A percentile compares a stretch with the other conserved stretches of the same genome.
phyloP scores from a whole-genome alignment of 2,329 filamentous ascomycete genomes.

The Chrysoporthe deuterocubensis region DNA sequence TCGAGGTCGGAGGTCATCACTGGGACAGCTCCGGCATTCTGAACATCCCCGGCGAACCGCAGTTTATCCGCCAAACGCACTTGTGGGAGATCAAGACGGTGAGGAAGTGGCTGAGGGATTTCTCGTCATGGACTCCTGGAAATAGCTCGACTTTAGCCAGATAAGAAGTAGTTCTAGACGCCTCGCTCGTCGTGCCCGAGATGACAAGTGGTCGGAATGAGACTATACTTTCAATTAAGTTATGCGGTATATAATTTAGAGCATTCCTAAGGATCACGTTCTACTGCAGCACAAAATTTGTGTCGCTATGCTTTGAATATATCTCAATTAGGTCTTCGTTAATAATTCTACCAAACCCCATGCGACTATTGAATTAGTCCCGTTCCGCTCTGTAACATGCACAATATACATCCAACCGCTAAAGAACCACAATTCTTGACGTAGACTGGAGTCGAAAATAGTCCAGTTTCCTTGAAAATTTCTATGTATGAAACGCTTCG shows the following conservation, averaged over 20 bases:
- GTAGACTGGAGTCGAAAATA: not conserved
- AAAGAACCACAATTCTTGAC: too few species aligned
- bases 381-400: too few species aligned
- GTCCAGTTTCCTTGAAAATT: too few species aligned
- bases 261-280: too few species aligned
- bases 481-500: not conserved
- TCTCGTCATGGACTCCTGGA: conserved; percentile 31
- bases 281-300: too few species aligned
- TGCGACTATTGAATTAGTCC: too few species aligned
- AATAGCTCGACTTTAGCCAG: not conserved
- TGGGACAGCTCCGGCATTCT: conserved; percentile 51
- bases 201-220: not conserved
- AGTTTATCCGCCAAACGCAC: conserved; percentile 56
- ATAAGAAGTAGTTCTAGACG: not conserved
- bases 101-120: conserved; percentile 50
- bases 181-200: too few species aligned
- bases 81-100: conserved; percentile 54
- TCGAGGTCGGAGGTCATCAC: conserved; percentile 56
- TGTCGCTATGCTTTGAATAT: too few species aligned
- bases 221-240: not conserved
- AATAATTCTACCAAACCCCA: too few species aligned
- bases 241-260: too few species aligned
- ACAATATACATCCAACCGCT: too few species aligned
- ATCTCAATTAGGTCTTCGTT: too few species aligned
- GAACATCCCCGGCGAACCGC: conserved; percentile 49